phyloP scores from a whole-genome alignment of 805 yeast species.

The Ogataea henricii region DNA sequence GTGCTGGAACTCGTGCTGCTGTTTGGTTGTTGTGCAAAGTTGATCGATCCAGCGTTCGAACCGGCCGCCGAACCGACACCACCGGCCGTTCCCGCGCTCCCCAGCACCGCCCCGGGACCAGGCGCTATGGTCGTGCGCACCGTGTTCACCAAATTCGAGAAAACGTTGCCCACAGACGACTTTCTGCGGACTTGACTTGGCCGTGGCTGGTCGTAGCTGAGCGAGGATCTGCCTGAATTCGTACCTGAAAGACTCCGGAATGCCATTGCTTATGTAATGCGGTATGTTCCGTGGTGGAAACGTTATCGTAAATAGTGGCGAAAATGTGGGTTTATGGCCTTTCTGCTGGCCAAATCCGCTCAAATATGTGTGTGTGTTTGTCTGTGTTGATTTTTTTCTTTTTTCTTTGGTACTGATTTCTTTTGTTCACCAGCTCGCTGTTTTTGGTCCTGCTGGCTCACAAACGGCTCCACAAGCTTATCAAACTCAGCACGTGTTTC shows the following conservation, averaged over 20 bases:
- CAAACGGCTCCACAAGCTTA: neutral
- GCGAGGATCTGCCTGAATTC: conserved; percentile 24
- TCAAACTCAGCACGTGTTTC: neutral
- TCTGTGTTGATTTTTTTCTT: neutral
- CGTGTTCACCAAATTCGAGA: conserved; percentile 29
- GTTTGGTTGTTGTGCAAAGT: neutral
- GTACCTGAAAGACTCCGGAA: conserved; percentile 24
- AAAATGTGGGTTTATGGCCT: neutral
- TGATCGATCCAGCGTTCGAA: neutral
- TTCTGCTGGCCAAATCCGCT: neutral
- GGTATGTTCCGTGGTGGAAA: neutral
- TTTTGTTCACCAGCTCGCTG: neutral
- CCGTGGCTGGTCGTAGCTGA: conserved; percentile 20
- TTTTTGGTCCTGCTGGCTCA: neutral
- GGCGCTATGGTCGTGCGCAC: conserved; percentile 26
- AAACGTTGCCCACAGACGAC: conserved; percentile 31
- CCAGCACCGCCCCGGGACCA: neutral
- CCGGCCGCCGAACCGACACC: neutral
- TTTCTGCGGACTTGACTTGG: conserved; percentile 27
- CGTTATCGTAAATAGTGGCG: no score
- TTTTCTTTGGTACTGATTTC: neutral
- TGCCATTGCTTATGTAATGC: conserved; percentile 14
- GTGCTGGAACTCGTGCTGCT: conserved; percentile 7
- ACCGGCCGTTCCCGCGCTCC: neutral
- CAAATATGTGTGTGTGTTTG: neutral